A percentile compares a stretch with the other conserved stretches of the same genome.
These are phyloP conservation scores for Annulohypoxylon stygium DNA, from an alignment of 495 filamentous ascomycete genomes.

Conservation along the genomic window DNA sequence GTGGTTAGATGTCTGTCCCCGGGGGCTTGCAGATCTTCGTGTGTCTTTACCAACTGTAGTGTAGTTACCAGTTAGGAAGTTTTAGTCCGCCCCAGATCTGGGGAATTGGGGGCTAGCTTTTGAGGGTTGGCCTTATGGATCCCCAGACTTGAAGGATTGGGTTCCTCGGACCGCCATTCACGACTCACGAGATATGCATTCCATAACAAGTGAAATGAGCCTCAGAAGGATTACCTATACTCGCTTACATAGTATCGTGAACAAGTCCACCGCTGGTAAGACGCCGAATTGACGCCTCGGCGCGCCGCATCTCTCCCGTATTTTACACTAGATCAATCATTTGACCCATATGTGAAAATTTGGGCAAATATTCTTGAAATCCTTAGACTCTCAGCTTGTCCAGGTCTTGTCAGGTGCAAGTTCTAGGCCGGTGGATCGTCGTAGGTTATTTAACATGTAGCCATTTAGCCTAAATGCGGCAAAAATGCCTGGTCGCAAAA, in stretches of 20 bases:
- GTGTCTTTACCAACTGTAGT: constrained; percentile 29
- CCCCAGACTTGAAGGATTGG: constrained; percentile 30
- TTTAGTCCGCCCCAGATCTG: constrained; percentile 40
- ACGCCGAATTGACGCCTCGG: constrained; percentile 24
- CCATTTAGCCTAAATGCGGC: constrained; percentile 48
- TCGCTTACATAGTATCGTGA: constrained; percentile 23
- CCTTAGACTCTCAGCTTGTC: constrained; percentile 15
- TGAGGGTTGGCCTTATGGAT: constrained; percentile 24
- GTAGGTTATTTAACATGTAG: constrained; percentile 21
- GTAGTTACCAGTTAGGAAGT: constrained; percentile 1
- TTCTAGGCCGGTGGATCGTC: constrained; percentile 40
- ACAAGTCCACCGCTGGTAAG: constrained; percentile 13
- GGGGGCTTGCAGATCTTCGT: constrained; percentile 18
- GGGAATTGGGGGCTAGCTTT: constrained; percentile 32
- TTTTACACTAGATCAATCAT: constrained; percentile 26
- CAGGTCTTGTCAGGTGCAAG: constrained; percentile 24
- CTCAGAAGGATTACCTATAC: constrained; percentile 23
- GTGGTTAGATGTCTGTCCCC: neutral
- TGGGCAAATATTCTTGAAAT: constrained; percentile 31
- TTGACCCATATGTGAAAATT: constrained; percentile 28
- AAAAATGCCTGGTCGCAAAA: constrained; percentile 35
- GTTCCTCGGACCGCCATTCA: constrained; percentile 35
- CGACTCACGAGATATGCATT: constrained; percentile 17
- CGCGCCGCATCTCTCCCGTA: constrained; percentile 21
- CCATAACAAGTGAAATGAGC: neutral